Base-by-base conservation (phyloP, 495 filamentous ascomycete species). In the Sphaerosporella brunnea region DNA sequence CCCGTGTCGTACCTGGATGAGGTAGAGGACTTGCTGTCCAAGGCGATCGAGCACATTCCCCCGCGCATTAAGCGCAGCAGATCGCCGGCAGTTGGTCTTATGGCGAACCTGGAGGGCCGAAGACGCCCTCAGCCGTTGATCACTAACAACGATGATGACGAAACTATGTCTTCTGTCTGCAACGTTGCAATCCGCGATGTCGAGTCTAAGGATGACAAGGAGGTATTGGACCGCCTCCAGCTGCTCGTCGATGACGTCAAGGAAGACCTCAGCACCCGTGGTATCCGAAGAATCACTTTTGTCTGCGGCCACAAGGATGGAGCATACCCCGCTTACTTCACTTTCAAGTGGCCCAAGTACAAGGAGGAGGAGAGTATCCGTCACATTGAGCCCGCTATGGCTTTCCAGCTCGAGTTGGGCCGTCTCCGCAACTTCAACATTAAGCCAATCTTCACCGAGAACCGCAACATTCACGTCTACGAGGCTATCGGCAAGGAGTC, bases 391-490 rank as follows among this genome's bases (percentile, higher is more conserved):
- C 90, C 90, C 35, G 88, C 90, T 41, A 68, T 94, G 58, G 86
- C 90, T 57, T 97, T 96, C 82, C 90, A 97, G 72, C 78, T 95
- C 56, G 90, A 97, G 64, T 74, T 97, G 49, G 78, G 80, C 18
- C 79, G 90, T 65, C 75, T 97, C 35, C 80, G 83, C 57, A 96
- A 95, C 64, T 97, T 97, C 77, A 78, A 80, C 64, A 88, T 96
- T 68, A 90, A 84, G 66, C 87, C 90, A 0, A 84, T 96, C 36
- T 97, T 97, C 70, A 96, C 92, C 0, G 88, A 96, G 65, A 97
- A 97, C 68, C 78, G 88, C 51, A 94, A 92, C 68, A 95, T 97
- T 51, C 92, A 96, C 66, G 85, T 97, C 42, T 97, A 96, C 66
- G 86, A 96, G 68, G 90, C 84, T 35, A 69, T 92, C 56, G 90